Evolutionary conservation across 257 asterid species (phyloP).

Genomic region (Forsythia suspensa): DNA sequence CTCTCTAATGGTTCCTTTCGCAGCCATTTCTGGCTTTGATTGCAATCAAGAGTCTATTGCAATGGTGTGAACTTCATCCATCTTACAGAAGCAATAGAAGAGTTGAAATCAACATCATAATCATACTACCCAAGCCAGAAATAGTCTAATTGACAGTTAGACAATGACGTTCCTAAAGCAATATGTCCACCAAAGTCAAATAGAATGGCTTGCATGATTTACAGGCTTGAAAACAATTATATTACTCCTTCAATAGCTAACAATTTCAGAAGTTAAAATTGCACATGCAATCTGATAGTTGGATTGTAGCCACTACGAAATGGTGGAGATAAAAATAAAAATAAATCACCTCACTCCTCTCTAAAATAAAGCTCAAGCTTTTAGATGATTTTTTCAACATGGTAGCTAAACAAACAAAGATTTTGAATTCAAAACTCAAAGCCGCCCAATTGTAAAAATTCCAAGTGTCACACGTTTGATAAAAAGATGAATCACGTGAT

Average conservation of each 20-base stretch:
- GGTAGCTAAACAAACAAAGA: not conserved
- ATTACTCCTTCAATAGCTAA: not conserved
- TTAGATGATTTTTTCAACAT: no score
- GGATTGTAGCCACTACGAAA: not conserved
- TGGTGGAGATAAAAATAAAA: not conserved
- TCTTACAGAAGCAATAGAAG: not conserved
- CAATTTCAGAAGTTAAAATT: not conserved
- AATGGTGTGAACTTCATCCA: not conserved
- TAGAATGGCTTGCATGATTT: not conserved
- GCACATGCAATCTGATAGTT: no score
- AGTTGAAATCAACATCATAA: no score
- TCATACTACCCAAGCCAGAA: not conserved
- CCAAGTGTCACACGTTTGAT: not conserved
- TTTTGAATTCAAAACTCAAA: no score
- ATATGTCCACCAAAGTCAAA: not conserved
- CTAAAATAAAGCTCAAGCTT: not conserved
- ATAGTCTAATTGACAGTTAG: not conserved
- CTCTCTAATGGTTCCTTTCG: not conserved
- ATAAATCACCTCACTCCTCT: not conserved
- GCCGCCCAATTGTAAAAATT: no score
- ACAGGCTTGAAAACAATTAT: not conserved
- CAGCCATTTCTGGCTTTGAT: conserved; percentile 5
- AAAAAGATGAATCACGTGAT: no score
- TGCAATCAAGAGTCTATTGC: not conserved
- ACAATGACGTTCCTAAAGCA: conserved; percentile 10